Percentiles rank a stretch among this genome's conserved stretches.
These are phyloP conservation scores for Crithidia acanthocephali DNA, from an alignment of 208 protist genomes.

Conservation along the genomic window DNA sequence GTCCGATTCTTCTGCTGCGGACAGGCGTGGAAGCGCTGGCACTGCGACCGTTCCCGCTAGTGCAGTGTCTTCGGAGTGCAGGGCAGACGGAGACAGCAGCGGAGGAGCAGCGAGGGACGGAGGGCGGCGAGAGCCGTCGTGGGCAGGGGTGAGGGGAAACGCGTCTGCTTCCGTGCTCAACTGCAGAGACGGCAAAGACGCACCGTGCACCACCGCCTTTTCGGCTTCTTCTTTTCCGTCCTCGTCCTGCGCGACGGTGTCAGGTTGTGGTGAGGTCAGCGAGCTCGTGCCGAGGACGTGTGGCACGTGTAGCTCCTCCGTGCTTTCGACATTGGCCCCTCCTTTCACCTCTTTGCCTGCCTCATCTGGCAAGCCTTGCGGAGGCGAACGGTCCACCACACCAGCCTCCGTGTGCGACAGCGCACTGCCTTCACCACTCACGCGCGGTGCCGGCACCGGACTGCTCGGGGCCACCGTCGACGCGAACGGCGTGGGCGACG, in stretches of 20 bases:
- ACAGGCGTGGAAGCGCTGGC: too few species aligned
- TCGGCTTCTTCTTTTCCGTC: neutral
- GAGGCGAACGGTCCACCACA: neutral
- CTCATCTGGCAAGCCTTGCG: too few species aligned
- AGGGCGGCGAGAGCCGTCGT: neutral
- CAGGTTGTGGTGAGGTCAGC: neutral
- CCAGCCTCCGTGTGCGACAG: neutral
- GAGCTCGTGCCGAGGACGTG: neutral
- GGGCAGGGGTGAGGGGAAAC: neutral
- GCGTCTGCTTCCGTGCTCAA: neutral
- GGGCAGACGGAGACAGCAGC: neutral
- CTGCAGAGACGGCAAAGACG: too few species aligned
- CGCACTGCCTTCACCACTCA: neutral
- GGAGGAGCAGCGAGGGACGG: neutral
- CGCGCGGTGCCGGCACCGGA: neutral
- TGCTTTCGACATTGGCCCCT: too few species aligned
- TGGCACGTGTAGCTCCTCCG: neutral
- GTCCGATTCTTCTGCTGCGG: neutral
- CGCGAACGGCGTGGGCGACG: constrained; percentile 6
- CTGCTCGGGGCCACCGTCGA: constrained; percentile 7
- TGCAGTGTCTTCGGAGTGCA: neutral
- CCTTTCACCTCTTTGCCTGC: neutral
- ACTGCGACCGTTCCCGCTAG: neutral
- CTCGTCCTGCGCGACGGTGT: neutral
- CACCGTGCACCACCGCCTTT: too few species aligned